Evolutionary conservation across 192 early-diverging fungal species (phyloP), one percentile per base, ranked within the genome.

Genomic region (Coemansia brasiliensis): DNA sequence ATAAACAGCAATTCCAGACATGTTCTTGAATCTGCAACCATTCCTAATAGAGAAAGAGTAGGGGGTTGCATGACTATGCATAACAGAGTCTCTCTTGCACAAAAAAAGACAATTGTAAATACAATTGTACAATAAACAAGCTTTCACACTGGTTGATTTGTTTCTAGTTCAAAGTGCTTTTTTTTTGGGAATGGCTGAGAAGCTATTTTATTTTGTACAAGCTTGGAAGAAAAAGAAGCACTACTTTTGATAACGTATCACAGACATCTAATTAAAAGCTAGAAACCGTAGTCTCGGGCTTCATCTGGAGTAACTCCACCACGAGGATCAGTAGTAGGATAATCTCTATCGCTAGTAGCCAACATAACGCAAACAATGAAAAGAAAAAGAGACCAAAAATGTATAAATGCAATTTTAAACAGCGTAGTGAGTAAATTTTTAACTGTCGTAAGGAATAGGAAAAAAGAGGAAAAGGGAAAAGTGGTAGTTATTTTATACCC

Each of bases 321-420:
- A 29, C 61, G 72, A 25, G 65, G 61, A 16, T 74, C 72, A 18
- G 39, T 60, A n/a, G 56, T 69, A 16, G 67, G 67, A 22, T 69
- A 69, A 39, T 69, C 67, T 16, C 67, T 38, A 11, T 58, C 56
- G 20, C 29, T 46, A 15, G 56, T 42, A 2, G 17, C 5, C 11
- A 39, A 35, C 26, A 43, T 42, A 41, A 13, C 24, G 26, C 10
- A 51, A 11, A 18, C 21, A 26, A 16, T 27, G 27, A 39, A 16
- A 5, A 4, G 20, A 40, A 26, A 51, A 40, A 21, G 20, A 17
- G 41, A 42, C 18, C 18, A 42, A 42, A 40, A 8, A 12, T 8
- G 2, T 40, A 42, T 5, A 46, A 43, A 43, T 20, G 44, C 22
- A 12, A 18, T 43, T 6, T 43, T 43, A 6, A n/a, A n/a, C n/a